phyloP scores from a whole-genome alignment of 352 stramenopile species.

The Elongisporangium undulatum region DNA sequence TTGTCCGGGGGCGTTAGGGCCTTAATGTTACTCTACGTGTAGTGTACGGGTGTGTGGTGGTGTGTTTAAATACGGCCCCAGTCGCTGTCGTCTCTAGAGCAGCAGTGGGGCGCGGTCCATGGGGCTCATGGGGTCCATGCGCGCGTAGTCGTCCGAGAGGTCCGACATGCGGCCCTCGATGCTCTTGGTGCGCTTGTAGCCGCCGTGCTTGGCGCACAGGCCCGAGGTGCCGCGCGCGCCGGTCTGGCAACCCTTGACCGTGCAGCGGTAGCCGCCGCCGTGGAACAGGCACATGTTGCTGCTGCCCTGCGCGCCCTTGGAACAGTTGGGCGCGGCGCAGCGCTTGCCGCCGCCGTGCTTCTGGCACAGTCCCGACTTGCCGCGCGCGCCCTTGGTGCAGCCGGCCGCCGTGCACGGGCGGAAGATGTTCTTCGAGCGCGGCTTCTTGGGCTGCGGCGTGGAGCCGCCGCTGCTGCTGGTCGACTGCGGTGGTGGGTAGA shows the following conservation, averaged over 20 bases:
- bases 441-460: conserved; percentile 39
- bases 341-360: conserved; percentile 84
- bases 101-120: background rate
- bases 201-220: conserved; percentile 75
- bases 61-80: background rate
- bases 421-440: conserved; percentile 70
- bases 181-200: conserved; percentile 59
- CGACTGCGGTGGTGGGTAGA: conserved; percentile 4
- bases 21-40: background rate
- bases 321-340: conserved; percentile 50
- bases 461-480: conserved; percentile 13
- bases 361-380: conserved; percentile 80
- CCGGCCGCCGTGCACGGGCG: conserved; percentile 49
- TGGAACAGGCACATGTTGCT: conserved; percentile 79
- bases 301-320: conserved; percentile 80
- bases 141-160: background rate
- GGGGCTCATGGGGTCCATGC: background rate
- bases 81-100: background rate
- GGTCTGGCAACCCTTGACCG: conserved; percentile 61
- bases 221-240: conserved; percentile 70
- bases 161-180: background rate
- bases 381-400: conserved; percentile 74
- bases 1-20: too few relatives aligned
- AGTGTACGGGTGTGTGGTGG: background rate
- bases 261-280: conserved; percentile 82